Base-by-base conservation (phyloP, 75 land plant genomes). In the Larix kaempferi region DNA sequence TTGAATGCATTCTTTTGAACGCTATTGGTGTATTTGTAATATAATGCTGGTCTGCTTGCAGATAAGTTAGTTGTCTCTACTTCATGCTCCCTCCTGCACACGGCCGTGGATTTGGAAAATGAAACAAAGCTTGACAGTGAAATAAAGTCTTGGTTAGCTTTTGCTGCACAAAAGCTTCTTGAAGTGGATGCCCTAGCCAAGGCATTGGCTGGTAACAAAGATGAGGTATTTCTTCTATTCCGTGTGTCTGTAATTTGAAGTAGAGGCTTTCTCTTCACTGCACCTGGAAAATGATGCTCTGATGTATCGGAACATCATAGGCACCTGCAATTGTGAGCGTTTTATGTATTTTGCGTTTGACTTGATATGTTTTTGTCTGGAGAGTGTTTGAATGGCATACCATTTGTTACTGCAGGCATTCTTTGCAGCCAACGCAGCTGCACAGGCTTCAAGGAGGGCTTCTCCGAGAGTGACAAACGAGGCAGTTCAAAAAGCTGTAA, bases 81-180 rank as follows among this genome's bases (percentile, higher is more conserved):
- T 15, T 93, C 95, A 11, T 91, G 88, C 81, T 93, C 95, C 13
- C 93, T 91, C 73, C 76, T 88, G 54, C 95, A 93, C 85, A 86
- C 95, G 49, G 91, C 95, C 57, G 95, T 93, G 59, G 88, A 88
- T 74, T 74, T 88, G 27, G 81, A 83, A 35, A 88, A 88, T 74
- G 90, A 88, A 83, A 89, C 89, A 19, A 93, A 93, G 86, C 59
- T 93, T 49, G 95, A 93, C 56, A 65, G 58, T 21, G 93, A 93
- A 78, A 84, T 93, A 58, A 93, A 93, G 55, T 93, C 93, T 13
- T 93, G 95, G 95, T 67, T 93, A 22, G 90, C 88, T 57, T 88
- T 88, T 77, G 88, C 88, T 71, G 90, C 90, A n/a, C 90, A 88
- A 65, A 88, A 88, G 83, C 75, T 88, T 10, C 27, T 83, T 49